Percentiles rank a stretch among this genome's conserved stretches.
Conservation (phyloP, 1,139 yeast species). For the Blastobotrys niveus region DNA sequence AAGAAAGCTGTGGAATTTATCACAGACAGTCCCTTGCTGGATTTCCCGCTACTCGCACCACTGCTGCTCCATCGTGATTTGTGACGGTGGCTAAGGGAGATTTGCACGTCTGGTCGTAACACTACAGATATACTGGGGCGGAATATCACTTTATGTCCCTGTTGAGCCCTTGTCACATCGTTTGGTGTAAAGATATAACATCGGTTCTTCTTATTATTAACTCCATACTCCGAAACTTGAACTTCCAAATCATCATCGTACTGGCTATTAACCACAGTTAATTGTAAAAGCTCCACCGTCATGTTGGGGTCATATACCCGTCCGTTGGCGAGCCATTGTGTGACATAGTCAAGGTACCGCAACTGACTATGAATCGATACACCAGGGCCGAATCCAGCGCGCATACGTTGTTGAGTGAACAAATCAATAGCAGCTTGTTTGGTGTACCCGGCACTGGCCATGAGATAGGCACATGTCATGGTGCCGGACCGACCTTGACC, state of each 20-base stretch:
- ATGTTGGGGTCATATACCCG: slow-evolving; percentile 21
- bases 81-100: slow-evolving; percentile 18
- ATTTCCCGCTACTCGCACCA: neutral
- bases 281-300: slow-evolving; percentile 25
- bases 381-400: slow-evolving; percentile 53
- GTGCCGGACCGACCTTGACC: slow-evolving; percentile 93
- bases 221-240: slow-evolving; percentile 22
- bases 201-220: neutral
- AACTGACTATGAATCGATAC: slow-evolving; percentile 68
- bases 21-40: neutral
- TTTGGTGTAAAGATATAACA: no score
- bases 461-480: slow-evolving; percentile 62
- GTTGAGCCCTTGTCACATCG: no score
- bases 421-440: slow-evolving; percentile 44
- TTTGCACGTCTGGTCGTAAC: slow-evolving; percentile 23
- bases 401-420: slow-evolving; percentile 59
- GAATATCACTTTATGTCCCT: neutral
- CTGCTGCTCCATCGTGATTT: neutral
- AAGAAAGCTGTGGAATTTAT: slow-evolving; percentile 24
- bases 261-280: slow-evolving; percentile 28
- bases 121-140: slow-evolving; percentile 11
- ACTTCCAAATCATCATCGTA: slow-evolving; percentile 28
- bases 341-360: slow-evolving; percentile 60
- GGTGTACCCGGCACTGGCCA: slow-evolving; percentile 40
- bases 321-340: slow-evolving; percentile 31